Percentiles rank a stretch among this genome's conserved stretches.
phyloP scores from a whole-genome alignment of 352 stramenopile species.

The Globisporangium megalacanthum region DNA sequence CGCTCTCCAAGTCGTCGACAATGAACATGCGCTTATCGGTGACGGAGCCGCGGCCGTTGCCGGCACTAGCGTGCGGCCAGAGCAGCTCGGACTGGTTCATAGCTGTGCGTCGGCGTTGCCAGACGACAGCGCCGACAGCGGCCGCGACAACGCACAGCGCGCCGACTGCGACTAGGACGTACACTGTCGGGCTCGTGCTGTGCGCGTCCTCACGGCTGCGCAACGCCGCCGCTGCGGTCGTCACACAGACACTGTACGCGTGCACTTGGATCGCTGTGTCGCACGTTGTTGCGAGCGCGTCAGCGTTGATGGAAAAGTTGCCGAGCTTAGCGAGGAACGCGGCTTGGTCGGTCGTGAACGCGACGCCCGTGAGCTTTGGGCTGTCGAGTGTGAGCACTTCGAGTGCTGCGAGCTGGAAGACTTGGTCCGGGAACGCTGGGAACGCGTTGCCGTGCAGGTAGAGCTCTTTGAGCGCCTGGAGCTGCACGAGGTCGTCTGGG shows the following conservation, averaged over 20 bases:
- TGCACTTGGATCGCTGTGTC: slow-evolving; percentile 1
- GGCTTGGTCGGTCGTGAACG: slow-evolving; percentile 20
- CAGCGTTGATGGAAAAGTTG: slow-evolving; percentile 23
- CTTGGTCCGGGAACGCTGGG: slow-evolving; percentile 7
- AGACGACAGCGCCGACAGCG: background rate
- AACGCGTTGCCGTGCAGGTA: slow-evolving; percentile 13
- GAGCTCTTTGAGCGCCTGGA: slow-evolving; percentile 13
- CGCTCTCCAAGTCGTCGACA: slow-evolving; percentile 11
- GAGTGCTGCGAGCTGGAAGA: slow-evolving; percentile 18
- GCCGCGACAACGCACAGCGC: slow-evolving; percentile 3
- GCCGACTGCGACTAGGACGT: slow-evolving; percentile 2
- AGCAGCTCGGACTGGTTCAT: background rate
- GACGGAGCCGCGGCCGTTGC: background rate
- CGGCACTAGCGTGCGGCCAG: background rate
- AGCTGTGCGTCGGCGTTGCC: background rate
- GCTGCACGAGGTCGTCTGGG: slow-evolving; percentile 8
- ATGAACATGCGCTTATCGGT: slow-evolving; percentile 16
- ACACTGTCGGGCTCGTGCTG: background rate
- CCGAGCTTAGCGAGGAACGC: slow-evolving; percentile 21
- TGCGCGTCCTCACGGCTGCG: background rate
- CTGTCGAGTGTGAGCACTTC: slow-evolving; percentile 19
- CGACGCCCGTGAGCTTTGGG: slow-evolving; percentile 15
- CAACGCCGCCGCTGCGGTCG: background rate
- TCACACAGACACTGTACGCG: slow-evolving; percentile 24
- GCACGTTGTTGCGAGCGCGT: slow-evolving; percentile 20